These are phyloP conservation scores for Sporothrix phasma DNA, from an alignment of 2,329 filamentous ascomycete genomes.

Conservation along the genomic window DNA sequence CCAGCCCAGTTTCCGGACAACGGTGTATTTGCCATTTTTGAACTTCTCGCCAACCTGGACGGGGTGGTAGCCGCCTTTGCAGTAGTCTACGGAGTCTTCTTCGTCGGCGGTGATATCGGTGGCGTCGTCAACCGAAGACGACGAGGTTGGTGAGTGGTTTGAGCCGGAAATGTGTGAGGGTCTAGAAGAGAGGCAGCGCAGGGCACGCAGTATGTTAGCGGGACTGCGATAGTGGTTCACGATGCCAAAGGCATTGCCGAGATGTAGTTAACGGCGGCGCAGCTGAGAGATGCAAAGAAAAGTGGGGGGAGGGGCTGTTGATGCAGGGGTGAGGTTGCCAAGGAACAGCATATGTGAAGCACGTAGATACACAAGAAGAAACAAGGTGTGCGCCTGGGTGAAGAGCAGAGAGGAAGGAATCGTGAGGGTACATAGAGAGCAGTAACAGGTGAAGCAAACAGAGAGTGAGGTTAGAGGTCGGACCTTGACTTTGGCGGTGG, in stretches of 20 bases:
- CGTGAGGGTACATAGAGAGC: background rate
- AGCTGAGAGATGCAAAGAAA: conserved; percentile 1
- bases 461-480: conserved; percentile 7
- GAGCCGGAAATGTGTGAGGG: conserved; percentile 46
- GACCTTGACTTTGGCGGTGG: conserved; percentile 24
- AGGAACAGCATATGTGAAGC: background rate
- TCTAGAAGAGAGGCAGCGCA: conserved; percentile 29
- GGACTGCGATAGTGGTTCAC: background rate
- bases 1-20: conserved; percentile 95
- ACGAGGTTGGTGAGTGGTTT: conserved; percentile 66
- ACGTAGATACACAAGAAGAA: background rate
- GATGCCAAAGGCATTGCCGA: background rate
- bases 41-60: conserved; percentile 92
- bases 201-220: conserved; percentile 5
- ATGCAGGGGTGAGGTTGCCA: background rate
- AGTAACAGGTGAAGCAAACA: background rate
- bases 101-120: conserved; percentile 93
- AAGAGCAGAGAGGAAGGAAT: background rate
- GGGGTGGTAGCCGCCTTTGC: conserved; percentile 96
- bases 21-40: conserved; percentile 93
- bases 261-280: background rate
- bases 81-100: conserved; percentile 98
- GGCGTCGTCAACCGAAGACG: conserved; percentile 70
- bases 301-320: conserved; percentile 12
- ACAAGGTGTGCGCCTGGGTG: background rate